A percentile compares a stretch with the other conserved stretches of the same genome.
Conservation (phyloP, 148 eudicot genomes). For the Rhododendron kiyosumense region DNA sequence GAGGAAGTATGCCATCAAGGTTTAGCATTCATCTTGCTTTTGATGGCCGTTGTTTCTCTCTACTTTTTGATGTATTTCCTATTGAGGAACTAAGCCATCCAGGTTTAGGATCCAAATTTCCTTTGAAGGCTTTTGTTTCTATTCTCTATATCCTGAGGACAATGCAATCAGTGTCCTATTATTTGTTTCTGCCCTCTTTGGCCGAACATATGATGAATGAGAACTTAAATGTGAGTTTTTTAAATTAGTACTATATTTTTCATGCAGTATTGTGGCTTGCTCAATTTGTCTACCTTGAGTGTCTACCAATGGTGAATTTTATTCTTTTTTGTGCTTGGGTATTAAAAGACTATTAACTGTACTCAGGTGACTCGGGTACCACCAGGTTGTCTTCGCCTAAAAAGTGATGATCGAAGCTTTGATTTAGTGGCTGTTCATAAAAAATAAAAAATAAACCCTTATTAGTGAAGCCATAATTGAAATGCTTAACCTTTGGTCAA, state of each 20-base stretch:
- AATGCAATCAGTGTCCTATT: background rate
- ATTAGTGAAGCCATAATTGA: background rate
- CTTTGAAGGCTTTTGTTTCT: background rate
- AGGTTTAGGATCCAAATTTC: constrained; percentile 38
- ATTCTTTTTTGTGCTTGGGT: background rate
- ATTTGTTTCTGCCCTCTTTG: background rate
- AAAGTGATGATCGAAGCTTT: background rate
- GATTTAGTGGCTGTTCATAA: no score
- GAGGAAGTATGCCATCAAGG: constrained; percentile 83
- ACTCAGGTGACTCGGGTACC: background rate
- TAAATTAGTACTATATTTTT: background rate
- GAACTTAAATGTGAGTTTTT: background rate
- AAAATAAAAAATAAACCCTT: background rate
- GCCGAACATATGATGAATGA: background rate
- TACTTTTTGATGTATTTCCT: constrained; percentile 41
- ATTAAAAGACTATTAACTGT: background rate
- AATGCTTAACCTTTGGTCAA: background rate
- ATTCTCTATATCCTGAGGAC: background rate
- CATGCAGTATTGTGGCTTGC: background rate
- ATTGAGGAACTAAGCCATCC: constrained; percentile 66
- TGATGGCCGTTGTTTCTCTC: background rate
- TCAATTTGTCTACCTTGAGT: background rate
- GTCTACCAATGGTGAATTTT: background rate
- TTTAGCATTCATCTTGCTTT: constrained; percentile 26
- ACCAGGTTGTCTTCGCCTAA: background rate